Evolutionary conservation across 179 eudicot species (phyloP).

Genomic region (Nepenthes alata): DNA sequence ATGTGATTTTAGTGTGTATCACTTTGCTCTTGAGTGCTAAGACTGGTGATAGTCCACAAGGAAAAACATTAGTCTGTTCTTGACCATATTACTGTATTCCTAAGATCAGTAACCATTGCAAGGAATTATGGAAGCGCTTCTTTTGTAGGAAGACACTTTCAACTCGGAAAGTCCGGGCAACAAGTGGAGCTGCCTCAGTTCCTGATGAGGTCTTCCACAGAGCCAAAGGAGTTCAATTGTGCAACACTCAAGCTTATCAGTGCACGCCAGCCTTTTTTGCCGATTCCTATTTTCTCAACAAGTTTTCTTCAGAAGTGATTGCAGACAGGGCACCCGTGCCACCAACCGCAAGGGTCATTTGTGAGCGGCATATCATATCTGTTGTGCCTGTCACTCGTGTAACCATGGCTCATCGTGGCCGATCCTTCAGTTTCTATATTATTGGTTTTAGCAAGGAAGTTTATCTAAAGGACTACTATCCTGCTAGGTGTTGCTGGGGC

Average conservation of each 20-base stretch:
- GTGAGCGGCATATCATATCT: slow-evolving; percentile 77
- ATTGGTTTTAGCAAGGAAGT: slow-evolving; percentile 73
- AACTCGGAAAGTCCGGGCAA: slow-evolving; percentile 69
- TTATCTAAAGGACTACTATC: slow-evolving; percentile 76
- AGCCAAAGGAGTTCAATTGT: slow-evolving; percentile 80
- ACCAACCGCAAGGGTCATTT: slow-evolving; percentile 60
- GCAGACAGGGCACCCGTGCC: slow-evolving; percentile 69
- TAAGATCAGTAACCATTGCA: no score
- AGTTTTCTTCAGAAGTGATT: slow-evolving; percentile 84
- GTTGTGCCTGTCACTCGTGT: slow-evolving; percentile 88
- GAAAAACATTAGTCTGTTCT: no score
- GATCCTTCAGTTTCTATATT: slow-evolving; percentile 72
- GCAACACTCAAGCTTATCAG: slow-evolving; percentile 86
- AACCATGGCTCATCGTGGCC: slow-evolving; percentile 51
- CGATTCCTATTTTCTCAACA: slow-evolving; percentile 79
- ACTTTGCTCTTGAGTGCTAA: no score
- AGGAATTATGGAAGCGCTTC: no score
- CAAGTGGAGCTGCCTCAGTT: slow-evolving; percentile 91
- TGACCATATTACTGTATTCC: no score
- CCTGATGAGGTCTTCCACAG: slow-evolving; percentile 95
- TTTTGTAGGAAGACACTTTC: slow-evolving; percentile 63
- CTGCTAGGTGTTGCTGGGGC: slow-evolving; percentile 90
- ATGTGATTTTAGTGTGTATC: no score
- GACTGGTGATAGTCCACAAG: no score
- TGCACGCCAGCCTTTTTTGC: slow-evolving; percentile 90